Evolutionary conservation across 352 stramenopile species (phyloP).

Genomic region (Phytophthora hibernalis): DNA sequence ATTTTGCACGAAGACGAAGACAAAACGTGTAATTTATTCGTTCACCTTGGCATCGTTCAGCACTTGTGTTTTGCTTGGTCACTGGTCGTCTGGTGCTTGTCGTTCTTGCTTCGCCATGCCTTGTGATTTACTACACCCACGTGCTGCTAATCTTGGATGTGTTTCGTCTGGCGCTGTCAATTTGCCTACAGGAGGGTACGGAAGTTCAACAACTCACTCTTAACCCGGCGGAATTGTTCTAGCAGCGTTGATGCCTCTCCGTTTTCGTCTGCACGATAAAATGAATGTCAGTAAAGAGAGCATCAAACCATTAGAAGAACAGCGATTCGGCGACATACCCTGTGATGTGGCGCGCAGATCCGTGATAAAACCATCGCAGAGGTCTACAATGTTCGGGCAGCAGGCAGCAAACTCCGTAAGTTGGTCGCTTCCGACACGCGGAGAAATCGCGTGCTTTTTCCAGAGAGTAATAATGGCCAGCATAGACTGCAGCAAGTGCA

Average conservation of each 20-base stretch:
- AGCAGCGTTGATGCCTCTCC: slow-evolving; percentile 64
- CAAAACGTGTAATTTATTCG: slow-evolving; percentile 72
- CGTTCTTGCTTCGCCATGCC: slow-evolving; percentile 8
- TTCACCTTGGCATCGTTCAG: slow-evolving; percentile 23
- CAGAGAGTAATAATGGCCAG: slow-evolving; percentile 79
- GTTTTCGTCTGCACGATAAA: slow-evolving; percentile 55
- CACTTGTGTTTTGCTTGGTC: no score
- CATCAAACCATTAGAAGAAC: not conserved
- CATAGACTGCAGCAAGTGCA: slow-evolving; percentile 83
- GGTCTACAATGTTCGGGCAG: slow-evolving; percentile 79
- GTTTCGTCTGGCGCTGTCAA: slow-evolving; percentile 10
- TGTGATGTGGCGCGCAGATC: slow-evolving; percentile 80
- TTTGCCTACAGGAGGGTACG: slow-evolving; percentile 68
- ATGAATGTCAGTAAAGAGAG: slow-evolving; percentile 14
- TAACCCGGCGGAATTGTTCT: slow-evolving; percentile 79
- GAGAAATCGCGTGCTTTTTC: slow-evolving; percentile 84
- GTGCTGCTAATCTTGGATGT: slow-evolving; percentile 17
- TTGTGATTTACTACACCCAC: slow-evolving; percentile 20
- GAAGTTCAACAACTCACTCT: slow-evolving; percentile 77
- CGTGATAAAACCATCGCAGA: slow-evolving; percentile 83
- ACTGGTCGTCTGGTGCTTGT: not conserved
- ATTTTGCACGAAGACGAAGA: slow-evolving; percentile 23
- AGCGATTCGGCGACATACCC: slow-evolving; percentile 48
- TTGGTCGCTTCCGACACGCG: slow-evolving; percentile 68
- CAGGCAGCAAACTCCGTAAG: slow-evolving; percentile 79